These are phyloP conservation scores for Candida caryicola DNA, from an alignment of 805 yeast species.

Conservation along the genomic window DNA sequence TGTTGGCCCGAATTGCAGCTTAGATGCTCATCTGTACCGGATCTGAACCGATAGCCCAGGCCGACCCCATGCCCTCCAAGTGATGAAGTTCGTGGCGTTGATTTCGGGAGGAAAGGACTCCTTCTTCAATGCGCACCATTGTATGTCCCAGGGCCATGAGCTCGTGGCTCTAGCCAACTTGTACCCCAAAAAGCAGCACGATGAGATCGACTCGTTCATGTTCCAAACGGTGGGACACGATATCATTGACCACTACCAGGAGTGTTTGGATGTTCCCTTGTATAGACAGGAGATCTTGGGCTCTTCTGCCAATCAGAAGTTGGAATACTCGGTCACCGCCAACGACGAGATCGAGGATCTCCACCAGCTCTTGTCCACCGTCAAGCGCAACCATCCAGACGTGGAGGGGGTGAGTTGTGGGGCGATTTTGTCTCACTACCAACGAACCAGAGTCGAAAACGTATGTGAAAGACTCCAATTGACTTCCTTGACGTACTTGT, in stretches of 20 bases:
- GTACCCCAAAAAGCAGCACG: slow-evolving; percentile 52
- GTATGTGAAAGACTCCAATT: slow-evolving; percentile 76
- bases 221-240: slow-evolving; percentile 96
- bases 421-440: slow-evolving; percentile 93
- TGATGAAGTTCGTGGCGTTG: slow-evolving; percentile 88
- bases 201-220: slow-evolving; percentile 92
- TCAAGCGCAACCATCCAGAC: slow-evolving; percentile 60
- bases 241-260: slow-evolving; percentile 58
- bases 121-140: slow-evolving; percentile 82
- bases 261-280: slow-evolving; percentile 78
- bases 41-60: not conserved
- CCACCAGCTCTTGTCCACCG: slow-evolving; percentile 47
- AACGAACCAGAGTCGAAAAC: slow-evolving; percentile 88
- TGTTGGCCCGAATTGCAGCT: not conserved
- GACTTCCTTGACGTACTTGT: slow-evolving; percentile 69
- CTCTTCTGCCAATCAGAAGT: slow-evolving; percentile 54
- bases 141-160: slow-evolving; percentile 82
- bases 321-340: slow-evolving; percentile 67
- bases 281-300: slow-evolving; percentile 67
- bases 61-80: not conserved
- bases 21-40: slow-evolving; percentile 1
- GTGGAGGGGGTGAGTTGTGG: slow-evolving; percentile 90
- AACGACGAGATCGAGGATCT: slow-evolving; percentile 90
- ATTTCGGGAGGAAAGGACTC: slow-evolving; percentile 97
- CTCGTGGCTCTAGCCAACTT: slow-evolving; percentile 82